Evolutionary conservation across 495 filamentous ascomycete species (phyloP), one percentile per base, ranked within the genome.

Genomic region (Penicillium desertorum): DNA sequence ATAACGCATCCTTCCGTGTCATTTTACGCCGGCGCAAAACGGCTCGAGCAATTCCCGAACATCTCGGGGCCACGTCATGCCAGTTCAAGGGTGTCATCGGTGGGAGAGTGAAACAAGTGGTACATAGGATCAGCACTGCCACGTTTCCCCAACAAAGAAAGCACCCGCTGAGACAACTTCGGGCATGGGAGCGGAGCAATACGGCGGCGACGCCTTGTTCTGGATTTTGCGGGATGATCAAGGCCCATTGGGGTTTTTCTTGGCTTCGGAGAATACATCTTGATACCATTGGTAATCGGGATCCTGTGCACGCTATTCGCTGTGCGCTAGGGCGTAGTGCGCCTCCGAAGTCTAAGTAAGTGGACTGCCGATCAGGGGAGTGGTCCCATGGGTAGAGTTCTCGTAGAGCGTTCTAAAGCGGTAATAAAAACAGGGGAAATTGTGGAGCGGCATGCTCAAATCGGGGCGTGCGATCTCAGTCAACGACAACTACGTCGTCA

Each of bases 401-500:
- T 42, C 22, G 30, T 46, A 25, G 44, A 54, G 25, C 10, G 29
- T 49, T 61, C 54, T 17, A 50, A 8, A n/a, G 1, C 22, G 22
- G 22, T 14, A 11, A 49, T 17, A 20, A 45, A 32, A 61, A n/a
- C 10, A 37, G 20, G 32, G 20, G 25, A 2, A 22, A 30, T 12
- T 47, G 22, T 55, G 42, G 42, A 37, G 27, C 29, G 27, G 8
- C 39, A 45, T 36, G 42, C 14, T 37, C 7, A 19, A 25, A 11
- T 29, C 44, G 5, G 43, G 16, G 22, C 23, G 34, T 34, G 27
- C 14, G 20, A 25, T 54, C 48, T 71, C 61, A 75, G 20, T 72
- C 65, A 58, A 78, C 64, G 22, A 78, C 59, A 45, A 76, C 72
- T 20, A 76, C 66, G 46, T 76, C 75, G 36, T 75, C 74, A 1